Conservation (phyloP, 2,329 filamentous ascomycete genomes). For the Aspergillus pseudoglaucus region DNA sequence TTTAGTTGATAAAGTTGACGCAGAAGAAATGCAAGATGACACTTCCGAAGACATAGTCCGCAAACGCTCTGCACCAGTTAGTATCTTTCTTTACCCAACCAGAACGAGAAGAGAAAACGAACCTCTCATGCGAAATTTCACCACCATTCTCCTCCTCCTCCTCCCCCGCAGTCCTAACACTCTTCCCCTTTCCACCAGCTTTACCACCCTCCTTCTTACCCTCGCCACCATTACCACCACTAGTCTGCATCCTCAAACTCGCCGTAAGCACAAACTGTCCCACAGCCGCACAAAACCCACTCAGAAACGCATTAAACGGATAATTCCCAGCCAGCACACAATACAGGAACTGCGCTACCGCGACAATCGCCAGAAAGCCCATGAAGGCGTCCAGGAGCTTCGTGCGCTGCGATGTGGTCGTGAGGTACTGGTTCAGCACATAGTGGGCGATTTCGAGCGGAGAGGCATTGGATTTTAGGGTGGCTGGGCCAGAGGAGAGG, state of each 20-base stretch:
- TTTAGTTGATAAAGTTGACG: conserved; percentile 98
- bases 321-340: conserved; percentile 91
- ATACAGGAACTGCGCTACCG: conserved; percentile 87
- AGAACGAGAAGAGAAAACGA: conserved; percentile 8
- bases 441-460: conserved; percentile 56
- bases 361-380: conserved; percentile 76
- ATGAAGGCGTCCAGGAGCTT: conserved; percentile 91
- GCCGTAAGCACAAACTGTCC: conserved; percentile 96
- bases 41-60: conserved; percentile 92
- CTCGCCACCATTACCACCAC: conserved; percentile 28
- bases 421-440: conserved; percentile 71
- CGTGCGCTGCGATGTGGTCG: conserved; percentile 78
- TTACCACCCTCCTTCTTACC: conserved; percentile 61
- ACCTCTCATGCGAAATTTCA: conserved; percentile 37
- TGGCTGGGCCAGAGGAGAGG: conserved; percentile 28
- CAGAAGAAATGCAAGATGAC: conserved; percentile 97
- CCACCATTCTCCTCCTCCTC: conserved; percentile 16
- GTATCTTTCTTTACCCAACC: background rate
- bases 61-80: conserved; percentile 65
- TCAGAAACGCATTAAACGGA: conserved; percentile 98
- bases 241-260: conserved; percentile 85
- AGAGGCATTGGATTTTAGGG: conserved; percentile 35
- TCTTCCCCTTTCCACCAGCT: conserved; percentile 36
- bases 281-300: conserved; percentile 88
- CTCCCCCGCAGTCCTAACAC: conserved; percentile 15